Conservation (phyloP, 2,329 filamentous ascomycete species). For the Pleurostoma richardsiae region DNA sequence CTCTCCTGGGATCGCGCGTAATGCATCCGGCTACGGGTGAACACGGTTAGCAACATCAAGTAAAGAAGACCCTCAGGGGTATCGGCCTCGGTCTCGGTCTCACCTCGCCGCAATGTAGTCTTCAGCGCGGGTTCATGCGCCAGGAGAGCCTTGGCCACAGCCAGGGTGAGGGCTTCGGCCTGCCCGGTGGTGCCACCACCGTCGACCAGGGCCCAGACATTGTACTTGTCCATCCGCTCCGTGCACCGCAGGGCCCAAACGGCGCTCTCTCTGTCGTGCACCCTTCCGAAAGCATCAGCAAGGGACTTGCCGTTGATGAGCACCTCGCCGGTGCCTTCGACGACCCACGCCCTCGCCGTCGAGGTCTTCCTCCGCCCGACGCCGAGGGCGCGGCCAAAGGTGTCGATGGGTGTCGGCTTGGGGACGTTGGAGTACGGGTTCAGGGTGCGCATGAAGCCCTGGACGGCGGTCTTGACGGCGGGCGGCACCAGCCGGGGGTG, state of each 20-base stretch:
- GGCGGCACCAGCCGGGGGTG: slow-evolving; percentile 70
- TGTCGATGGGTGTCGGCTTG: slow-evolving; percentile 64
- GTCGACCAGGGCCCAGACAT: slow-evolving; percentile 79
- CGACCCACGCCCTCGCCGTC: slow-evolving; percentile 76
- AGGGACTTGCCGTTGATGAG: slow-evolving; percentile 87
- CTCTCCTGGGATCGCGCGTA: slow-evolving; percentile 82
- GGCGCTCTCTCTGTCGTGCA: slow-evolving; percentile 93
- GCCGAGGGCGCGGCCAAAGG: slow-evolving; percentile 71
- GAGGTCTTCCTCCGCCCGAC: slow-evolving; percentile 86
- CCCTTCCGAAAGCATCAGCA: slow-evolving; percentile 72
- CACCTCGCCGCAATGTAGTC: slow-evolving; percentile 81
- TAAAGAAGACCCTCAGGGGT: not conserved
- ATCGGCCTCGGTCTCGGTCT: slow-evolving; percentile 25
- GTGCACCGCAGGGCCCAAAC: slow-evolving; percentile 86
- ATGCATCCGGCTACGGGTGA: slow-evolving; percentile 73
- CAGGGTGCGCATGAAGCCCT: slow-evolving; percentile 68
- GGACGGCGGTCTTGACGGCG: slow-evolving; percentile 61
- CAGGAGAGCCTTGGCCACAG: slow-evolving; percentile 79
- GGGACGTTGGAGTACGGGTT: slow-evolving; percentile 63
- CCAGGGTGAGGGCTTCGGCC: slow-evolving; percentile 89
- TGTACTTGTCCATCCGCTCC: slow-evolving; percentile 88
- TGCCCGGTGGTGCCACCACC: slow-evolving; percentile 94
- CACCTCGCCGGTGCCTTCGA: slow-evolving; percentile 89
- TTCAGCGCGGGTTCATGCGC: slow-evolving; percentile 92
- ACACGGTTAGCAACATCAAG: slow-evolving; percentile 6